phyloP scores from a whole-genome alignment of 345 rosid species.

The Camelina sativa region DNA sequence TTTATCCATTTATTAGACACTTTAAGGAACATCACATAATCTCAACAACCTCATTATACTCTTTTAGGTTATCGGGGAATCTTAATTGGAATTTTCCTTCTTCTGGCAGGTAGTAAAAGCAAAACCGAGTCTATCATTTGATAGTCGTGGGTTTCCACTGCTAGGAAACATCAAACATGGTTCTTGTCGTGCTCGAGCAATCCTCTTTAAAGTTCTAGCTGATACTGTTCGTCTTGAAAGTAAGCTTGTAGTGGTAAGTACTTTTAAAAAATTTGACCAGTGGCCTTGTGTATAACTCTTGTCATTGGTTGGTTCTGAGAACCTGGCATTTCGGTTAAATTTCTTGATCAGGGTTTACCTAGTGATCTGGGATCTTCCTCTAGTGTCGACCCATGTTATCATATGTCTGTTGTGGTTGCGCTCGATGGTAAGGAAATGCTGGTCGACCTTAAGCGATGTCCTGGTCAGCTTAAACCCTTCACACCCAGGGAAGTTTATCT shows the following conservation, averaged over 20 bases:
- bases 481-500: constrained; percentile 61
- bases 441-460: constrained; percentile 81
- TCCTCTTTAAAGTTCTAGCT: constrained; percentile 84
- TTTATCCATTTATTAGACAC: neutral
- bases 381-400: constrained; percentile 63
- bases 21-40: neutral
- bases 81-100: neutral
- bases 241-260: constrained; percentile 82
- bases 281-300: neutral
- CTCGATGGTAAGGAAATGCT: constrained; percentile 64
- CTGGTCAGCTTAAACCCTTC: constrained; percentile 70
- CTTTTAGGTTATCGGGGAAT: neutral
- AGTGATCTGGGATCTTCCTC: constrained; percentile 61
- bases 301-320: constrained; percentile 8
- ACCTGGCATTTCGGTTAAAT: neutral
- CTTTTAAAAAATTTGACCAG: constrained; percentile 6
- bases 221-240: constrained; percentile 77
- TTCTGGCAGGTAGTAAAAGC: constrained; percentile 62
- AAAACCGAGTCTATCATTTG: constrained; percentile 53
- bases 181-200: constrained; percentile 79
- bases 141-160: constrained; percentile 57
- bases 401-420: constrained; percentile 78
- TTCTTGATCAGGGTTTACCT: constrained; percentile 67
- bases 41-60: neutral
- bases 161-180: constrained; percentile 81